Evolutionary conservation across 2,329 filamentous ascomycete genomes (phyloP), one percentile per base, ranked within the genome.

Genomic region (Alternaria arbusti): DNA sequence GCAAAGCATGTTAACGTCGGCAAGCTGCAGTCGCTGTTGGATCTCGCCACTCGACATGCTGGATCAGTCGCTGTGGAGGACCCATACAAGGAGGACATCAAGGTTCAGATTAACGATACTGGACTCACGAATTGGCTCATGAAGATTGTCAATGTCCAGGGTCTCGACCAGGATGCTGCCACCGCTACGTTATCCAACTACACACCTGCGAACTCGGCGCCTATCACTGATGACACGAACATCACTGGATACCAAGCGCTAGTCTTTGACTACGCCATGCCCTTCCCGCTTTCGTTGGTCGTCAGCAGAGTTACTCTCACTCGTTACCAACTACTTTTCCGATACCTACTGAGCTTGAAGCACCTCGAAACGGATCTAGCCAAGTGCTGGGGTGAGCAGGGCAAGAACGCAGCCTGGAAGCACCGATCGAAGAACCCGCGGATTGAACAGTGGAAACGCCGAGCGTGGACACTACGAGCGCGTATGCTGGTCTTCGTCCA

Each of bases 401-500:
- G 90, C 56, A 92, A 94, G 66, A 88, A 89, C 47, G 83, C 89
- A 32, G 90, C 89, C 59, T 99, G 96, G 96, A 89, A 90, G 56
- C 92, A 96, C 80, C 91, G 88, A 71, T 93, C 91, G 22, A 88
- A 89, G 5, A 89, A 90, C 69, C 86, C 86, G 49, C 87, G 87
- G 28, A 86, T 98, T 12, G 95, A 97, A 80, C 87, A 91, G 59
- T 98, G 94, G 94, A 99, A 99, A 79, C 88, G 94, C 44, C 87
- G 93, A 28, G 93, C 95, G 0, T 98, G 93, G 90, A 97, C 93
- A 3, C 82, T 99, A 61, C 88, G 96, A 32, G 93, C 94, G 3
- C 89, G 96, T 51, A 99, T 99, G 96, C 85, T 98, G 9, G 93
- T 97, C 9, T 99, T 98, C 76, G 93, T 98, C 3, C 96, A 99